These are phyloP conservation scores for Annulohypoxylon bovei DNA, from an alignment of 495 filamentous ascomycete genomes.

Conservation along the genomic window DNA sequence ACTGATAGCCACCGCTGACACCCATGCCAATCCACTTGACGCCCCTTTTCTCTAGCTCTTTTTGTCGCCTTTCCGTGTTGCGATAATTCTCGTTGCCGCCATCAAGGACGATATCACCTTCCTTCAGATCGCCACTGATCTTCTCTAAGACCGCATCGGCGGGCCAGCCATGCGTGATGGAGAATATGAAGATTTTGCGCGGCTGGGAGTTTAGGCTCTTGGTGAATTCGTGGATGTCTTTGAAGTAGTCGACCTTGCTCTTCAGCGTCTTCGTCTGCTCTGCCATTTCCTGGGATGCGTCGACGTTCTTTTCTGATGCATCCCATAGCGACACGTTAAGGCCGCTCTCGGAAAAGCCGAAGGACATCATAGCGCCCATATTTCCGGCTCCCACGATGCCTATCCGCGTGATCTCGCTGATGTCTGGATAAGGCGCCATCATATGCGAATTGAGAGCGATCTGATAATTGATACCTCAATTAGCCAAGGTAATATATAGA, in stretches of 20 bases:
- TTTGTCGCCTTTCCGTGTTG: constrained; percentile 73
- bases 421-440: constrained; percentile 14
- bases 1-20: constrained; percentile 76
- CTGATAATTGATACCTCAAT: neutral
- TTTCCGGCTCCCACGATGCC: constrained; percentile 33
- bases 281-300: constrained; percentile 25
- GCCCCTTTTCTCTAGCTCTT: constrained; percentile 61
- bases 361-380: constrained; percentile 39
- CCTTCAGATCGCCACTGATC: constrained; percentile 64
- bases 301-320: constrained; percentile 33
- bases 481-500: neutral
- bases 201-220: constrained; percentile 38
- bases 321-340: constrained; percentile 35
- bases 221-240: constrained; percentile 34
- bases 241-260: constrained; percentile 35
- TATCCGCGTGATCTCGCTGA: constrained; percentile 31
- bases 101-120: constrained; percentile 76
- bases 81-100: constrained; percentile 76
- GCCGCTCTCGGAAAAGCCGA: constrained; percentile 37
- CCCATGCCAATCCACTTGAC: constrained; percentile 75
- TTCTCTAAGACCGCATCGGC: constrained; percentile 71
- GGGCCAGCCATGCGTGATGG: constrained; percentile 73
- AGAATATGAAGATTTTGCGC: constrained; percentile 68
- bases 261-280: constrained; percentile 28
- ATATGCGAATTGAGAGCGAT: neutral